Evolutionary conservation across 2,329 filamentous ascomycete genomes (phyloP), one percentile per base, ranked within the genome.

Genomic region (Teratosphaeria gauchensis): DNA sequence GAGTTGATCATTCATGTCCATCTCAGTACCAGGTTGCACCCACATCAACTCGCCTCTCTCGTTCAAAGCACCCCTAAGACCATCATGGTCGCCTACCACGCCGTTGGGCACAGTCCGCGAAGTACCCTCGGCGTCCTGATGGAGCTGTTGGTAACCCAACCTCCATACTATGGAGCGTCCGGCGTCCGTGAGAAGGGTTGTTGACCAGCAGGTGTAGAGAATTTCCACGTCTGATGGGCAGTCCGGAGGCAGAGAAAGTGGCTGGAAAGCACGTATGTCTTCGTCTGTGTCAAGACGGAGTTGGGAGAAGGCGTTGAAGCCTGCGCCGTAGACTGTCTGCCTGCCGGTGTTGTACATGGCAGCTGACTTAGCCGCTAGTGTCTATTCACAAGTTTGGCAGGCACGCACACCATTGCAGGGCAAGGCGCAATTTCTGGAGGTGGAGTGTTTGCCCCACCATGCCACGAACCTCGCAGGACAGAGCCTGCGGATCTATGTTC

Each of bases 171-270:
- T 42, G n/a, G 16, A 5, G 42, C 42, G 42, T 33, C 51, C 51
- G 11, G 51, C 53, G 21, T 48, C 53, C 24, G 59, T 58, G 46
- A 71, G 32, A 1, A 66, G 59, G 5, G 68, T 70, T 51, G 62
- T 68, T 56, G 69, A 70, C 71, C 71, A 74, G 53, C 69, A 65
- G 5, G 66, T 60, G 61, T 69, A 71, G 0, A 72, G 51, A 14
- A 73, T 51, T 11, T 63, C 58, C 21, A 57, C 16, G 12, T 58
- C 51, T 9, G 9, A 0, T 7, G 16, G 16, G 42, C 42, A 48
- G 16, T 55, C 31, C 5, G 53, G 30, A 8, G 19, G n/a, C 21
- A 56, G 55, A 2, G 56, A 16, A n/a, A 62, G 42, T 4, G 48
- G 28, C 9, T 42, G 46, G 56, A 64, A 68, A 14, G n/a, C 35